phyloP scores from a whole-genome alignment of 1,139 yeast genomes.

The Suhomyces chickasaworum region DNA sequence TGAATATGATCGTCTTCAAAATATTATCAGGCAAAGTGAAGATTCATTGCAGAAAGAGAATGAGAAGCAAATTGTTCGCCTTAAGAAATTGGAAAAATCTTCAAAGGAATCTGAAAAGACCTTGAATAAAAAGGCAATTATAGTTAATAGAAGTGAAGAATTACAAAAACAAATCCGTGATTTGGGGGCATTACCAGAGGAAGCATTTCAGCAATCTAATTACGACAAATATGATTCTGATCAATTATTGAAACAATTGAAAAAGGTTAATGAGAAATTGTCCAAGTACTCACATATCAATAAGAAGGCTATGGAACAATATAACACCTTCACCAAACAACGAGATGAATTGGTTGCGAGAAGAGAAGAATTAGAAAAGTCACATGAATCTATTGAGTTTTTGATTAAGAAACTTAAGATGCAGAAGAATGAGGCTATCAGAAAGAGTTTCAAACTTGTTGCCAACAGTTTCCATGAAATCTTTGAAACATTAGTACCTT shows the following conservation, averaged over 20 bases:
- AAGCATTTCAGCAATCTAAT: conserved; percentile 57
- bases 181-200: conserved; percentile 85
- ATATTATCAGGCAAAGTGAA: conserved; percentile 42
- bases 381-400: conserved; percentile 71
- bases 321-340: conserved; percentile 70
- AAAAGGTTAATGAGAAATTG: conserved; percentile 57
- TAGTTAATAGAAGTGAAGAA: conserved; percentile 68
- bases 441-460: conserved; percentile 75
- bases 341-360: conserved; percentile 66
- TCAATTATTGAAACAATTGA: conserved; percentile 57
- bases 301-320: conserved; percentile 89
- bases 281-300: conserved; percentile 76
- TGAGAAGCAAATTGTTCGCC: conserved; percentile 54
- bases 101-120: conserved; percentile 69
- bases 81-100: conserved; percentile 60
- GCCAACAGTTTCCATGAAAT: conserved; percentile 71
- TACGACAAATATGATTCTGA: conserved; percentile 52
- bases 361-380: conserved; percentile 66
- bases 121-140: conserved; percentile 63
- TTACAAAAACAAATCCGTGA: conserved; percentile 75
- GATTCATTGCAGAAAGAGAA: conserved; percentile 51
- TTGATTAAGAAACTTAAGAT: conserved; percentile 71
- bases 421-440: conserved; percentile 83
- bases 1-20: conserved; percentile 28
- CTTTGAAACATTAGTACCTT: conserved; percentile 80